phyloP scores from a whole-genome alignment of 1,139 yeast species.

The Kodamaea arcana region DNA sequence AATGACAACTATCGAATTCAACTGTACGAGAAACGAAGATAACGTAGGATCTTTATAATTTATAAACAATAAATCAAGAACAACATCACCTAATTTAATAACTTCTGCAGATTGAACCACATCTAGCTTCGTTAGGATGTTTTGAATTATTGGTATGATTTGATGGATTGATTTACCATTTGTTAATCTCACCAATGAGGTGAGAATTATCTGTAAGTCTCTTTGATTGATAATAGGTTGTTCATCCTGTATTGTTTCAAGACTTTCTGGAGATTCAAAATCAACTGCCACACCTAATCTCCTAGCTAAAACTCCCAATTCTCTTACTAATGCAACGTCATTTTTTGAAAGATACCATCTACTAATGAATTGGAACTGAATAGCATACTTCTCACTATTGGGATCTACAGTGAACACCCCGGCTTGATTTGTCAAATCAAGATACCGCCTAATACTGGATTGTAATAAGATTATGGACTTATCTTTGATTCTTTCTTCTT shows the following conservation, averaged over 20 bases:
- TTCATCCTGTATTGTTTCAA: no score
- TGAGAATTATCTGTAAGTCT: neutral
- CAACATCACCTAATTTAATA: neutral
- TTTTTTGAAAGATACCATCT: constrained; percentile 10
- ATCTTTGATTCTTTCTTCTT: constrained; percentile 46
- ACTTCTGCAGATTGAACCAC: neutral
- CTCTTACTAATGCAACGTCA: neutral
- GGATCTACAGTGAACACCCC: constrained; percentile 8
- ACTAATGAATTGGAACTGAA: constrained; percentile 17
- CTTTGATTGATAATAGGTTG: no score
- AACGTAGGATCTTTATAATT: neutral
- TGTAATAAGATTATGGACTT: constrained; percentile 53
- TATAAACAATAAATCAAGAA: neutral
- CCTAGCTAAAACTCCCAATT: neutral
- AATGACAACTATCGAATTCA: constrained; percentile 12
- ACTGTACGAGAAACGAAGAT: constrained; percentile 13
- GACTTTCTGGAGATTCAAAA: no score
- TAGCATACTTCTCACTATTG: constrained; percentile 1
- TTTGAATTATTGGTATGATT: neutral
- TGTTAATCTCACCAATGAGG: neutral
- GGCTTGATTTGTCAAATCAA: constrained; percentile 22
- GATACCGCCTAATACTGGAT: constrained; percentile 33
- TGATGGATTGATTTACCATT: neutral
- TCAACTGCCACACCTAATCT: neutral
- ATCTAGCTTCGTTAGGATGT: neutral